Evolutionary conservation across 169 alveolate genomes (phyloP), one percentile per base, ranked within the genome.

Genomic region (Plasmodium gaboni): DNA sequence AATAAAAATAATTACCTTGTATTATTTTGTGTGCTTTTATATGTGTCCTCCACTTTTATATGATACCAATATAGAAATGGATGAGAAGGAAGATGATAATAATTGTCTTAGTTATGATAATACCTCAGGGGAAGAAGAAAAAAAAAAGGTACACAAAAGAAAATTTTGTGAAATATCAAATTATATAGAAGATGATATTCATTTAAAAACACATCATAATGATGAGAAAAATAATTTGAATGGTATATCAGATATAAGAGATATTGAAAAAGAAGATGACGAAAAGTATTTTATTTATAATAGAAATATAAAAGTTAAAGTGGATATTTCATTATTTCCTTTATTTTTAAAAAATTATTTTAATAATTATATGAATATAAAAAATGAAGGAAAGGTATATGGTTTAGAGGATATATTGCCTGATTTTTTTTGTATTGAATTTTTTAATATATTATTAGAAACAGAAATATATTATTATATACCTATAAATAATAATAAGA

Each of bases 1-100:
- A 13, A 59, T 78, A 48, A 78, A 78, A 67, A 69, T 51, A 10
- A 57, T 57, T 78, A 50, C 67, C 24, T 59, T 78, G 22, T 78
- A 64, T 78, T 64, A 53, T 65, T 78, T 64, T 59, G 46, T 19
- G 3, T 65, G 78, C 8, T 65, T 28, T 65, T 42, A 78, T 78
- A 64, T 78, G 55, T 78, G 15, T 59, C 71, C 67, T 1, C 67
- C 72, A 1, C 65, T 78, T 17, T 69, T 69, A 3, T n/a, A 5
- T 1, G 42, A 24, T 19, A 55, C 2, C 10, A 28, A 55, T 12
- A 55, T 15, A 6, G 26, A 15, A 44, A 9, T 7, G 48, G 42
- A 71, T 9, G 19, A 0, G 1, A 19, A 60, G 5, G 3, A 19
- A 15, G 9, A 71, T 15, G 55, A 38, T 42, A 17, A 38, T 13